Evolutionary conservation across 108 stramenopile species (phyloP).

Genomic region (Nitzschia palea): DNA sequence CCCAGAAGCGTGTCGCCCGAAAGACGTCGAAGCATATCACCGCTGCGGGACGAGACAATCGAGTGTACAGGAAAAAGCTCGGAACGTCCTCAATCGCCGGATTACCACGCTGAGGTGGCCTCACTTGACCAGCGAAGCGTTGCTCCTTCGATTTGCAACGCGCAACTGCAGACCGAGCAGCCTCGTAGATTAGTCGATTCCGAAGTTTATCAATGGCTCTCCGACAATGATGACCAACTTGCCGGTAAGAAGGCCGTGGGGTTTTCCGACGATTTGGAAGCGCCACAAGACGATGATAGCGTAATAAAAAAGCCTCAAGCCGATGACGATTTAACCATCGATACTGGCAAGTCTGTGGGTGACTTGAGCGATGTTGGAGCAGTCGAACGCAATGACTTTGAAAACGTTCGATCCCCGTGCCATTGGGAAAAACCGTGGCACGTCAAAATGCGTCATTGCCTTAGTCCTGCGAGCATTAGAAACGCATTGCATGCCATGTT

Average conservation of each 20-base stretch:
- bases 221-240: not conserved
- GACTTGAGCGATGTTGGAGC: constrained; percentile 31
- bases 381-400: not conserved
- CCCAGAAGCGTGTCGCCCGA: too few relatives aligned
- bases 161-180: too few relatives aligned
- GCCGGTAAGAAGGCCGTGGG: not conserved
- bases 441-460: not conserved
- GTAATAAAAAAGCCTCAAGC: not conserved
- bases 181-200: too few relatives aligned
- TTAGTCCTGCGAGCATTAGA: not conserved
- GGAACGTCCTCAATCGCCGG: too few relatives aligned
- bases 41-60: too few relatives aligned
- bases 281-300: not conserved
- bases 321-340: constrained; percentile 22
- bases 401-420: not conserved
- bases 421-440: constrained; percentile 16
- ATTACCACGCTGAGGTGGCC: too few relatives aligned
- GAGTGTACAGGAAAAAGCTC: too few relatives aligned
- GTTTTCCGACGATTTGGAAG: not conserved
- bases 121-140: too few relatives aligned
- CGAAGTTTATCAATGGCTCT: too few relatives aligned
- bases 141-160: too few relatives aligned
- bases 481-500: constrained; percentile 22
- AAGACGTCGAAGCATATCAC: too few relatives aligned
- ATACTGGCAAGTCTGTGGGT: constrained; percentile 35